These are phyloP conservation scores for Russula virescens DNA, from an alignment of 768 basidiomycete species.

Conservation along the genomic window DNA sequence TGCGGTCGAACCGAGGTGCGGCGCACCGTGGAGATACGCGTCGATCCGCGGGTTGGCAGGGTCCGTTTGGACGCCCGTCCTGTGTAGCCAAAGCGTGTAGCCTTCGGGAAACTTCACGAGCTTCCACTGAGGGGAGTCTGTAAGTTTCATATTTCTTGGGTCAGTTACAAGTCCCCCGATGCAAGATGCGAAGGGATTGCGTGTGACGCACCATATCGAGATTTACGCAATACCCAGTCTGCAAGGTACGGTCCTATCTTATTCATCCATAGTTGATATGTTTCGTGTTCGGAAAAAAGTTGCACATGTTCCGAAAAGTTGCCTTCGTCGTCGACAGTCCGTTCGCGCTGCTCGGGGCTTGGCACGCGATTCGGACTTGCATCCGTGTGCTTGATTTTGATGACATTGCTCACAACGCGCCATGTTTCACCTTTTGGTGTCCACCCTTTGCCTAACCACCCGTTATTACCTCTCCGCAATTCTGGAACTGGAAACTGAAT, in stretches of 20 bases:
- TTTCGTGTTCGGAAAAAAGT: fast-evolving
- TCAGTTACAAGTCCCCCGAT: too few species aligned
- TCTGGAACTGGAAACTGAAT: not conserved
- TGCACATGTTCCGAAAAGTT: not conserved
- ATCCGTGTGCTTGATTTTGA: constrained; percentile 13
- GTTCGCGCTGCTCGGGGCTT: not conserved
- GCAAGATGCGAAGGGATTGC: too few species aligned
- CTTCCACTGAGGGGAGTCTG: not conserved
- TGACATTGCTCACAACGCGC: not conserved
- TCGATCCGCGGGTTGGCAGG: constrained; percentile 14
- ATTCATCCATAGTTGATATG: not conserved
- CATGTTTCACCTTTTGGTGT: not conserved
- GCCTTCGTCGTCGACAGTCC: not conserved
- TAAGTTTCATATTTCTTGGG: too few species aligned
- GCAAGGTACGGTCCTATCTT: constrained; percentile 14
- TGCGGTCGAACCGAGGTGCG: not conserved
- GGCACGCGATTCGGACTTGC: not conserved
- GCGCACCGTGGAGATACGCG: constrained; percentile 11
- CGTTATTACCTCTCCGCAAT: not conserved
- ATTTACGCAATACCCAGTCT: constrained; percentile 6
- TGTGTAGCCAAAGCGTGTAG: constrained; percentile 20
- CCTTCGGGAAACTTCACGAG: not conserved
- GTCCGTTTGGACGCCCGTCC: not conserved
- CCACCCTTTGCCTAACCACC: not conserved
- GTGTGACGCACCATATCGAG: not conserved